Percentiles rank a stretch among this genome's conserved stretches.
Evolutionary conservation across 805 yeast species (phyloP).

Genomic region (Teunomyces gatunensis): DNA sequence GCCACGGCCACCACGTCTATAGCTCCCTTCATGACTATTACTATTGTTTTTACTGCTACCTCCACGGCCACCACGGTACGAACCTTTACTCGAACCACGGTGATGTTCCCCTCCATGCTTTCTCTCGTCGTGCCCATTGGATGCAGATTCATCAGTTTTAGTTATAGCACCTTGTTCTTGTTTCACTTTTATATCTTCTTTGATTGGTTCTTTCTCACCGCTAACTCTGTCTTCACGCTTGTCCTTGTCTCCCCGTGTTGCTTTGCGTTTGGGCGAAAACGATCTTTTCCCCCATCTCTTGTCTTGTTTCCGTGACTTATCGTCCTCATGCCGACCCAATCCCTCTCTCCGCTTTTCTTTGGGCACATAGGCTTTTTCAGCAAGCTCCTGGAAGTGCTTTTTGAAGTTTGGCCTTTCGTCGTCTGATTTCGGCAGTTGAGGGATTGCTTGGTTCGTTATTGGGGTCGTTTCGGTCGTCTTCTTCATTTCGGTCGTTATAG

Average conservation of each 20-base stretch:
- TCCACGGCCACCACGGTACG: constrained; percentile 5
- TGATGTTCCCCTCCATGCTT: neutral
- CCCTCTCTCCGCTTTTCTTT: constrained; percentile 12
- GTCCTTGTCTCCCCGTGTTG: neutral
- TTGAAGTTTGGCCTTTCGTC: constrained; percentile 33
- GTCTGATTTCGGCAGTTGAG: neutral
- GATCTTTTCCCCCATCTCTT: neutral
- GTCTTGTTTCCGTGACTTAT: neutral
- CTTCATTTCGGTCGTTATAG: neutral
- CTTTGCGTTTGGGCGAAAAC: neutral
- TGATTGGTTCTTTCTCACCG: neutral
- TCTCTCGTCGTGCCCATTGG: neutral
- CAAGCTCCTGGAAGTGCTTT: constrained; percentile 28
- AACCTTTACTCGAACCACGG: neutral
- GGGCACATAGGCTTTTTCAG: constrained; percentile 12
- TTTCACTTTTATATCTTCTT: neutral
- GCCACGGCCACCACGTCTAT: constrained; percentile 5
- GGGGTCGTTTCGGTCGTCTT: constrained; percentile 1
- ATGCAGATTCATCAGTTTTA: neutral
- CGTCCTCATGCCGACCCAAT: neutral
- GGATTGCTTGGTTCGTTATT: neutral
- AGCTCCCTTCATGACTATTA: neutral
- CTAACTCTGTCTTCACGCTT: neutral
- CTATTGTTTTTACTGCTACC: neutral
- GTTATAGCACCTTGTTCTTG: neutral